Conservation (phyloP, 2,329 filamentous ascomycete species). For the Cytospora schulzeri region DNA sequence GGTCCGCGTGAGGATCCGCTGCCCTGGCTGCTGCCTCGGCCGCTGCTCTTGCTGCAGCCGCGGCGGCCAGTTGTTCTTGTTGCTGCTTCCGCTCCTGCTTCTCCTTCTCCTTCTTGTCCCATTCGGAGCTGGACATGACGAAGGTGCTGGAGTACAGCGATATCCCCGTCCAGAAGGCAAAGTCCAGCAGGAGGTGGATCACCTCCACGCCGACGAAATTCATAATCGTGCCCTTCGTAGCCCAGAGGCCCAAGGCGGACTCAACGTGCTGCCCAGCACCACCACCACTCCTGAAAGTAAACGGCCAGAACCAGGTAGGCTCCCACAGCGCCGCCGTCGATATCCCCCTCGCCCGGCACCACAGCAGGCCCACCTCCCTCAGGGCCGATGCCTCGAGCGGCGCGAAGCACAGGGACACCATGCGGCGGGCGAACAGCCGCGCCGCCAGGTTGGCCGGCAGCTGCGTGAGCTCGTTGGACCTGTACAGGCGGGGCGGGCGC, state of each 20-base stretch:
- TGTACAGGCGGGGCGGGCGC: constrained; percentile 30
- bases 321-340: constrained; percentile 44
- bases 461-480: constrained; percentile 50
- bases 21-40: background rate
- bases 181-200: constrained; percentile 46
- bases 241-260: constrained; percentile 36
- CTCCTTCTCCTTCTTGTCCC: constrained; percentile 22
- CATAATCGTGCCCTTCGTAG: constrained; percentile 41
- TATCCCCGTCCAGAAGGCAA: constrained; percentile 49
- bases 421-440: constrained; percentile 48
- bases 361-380: constrained; percentile 48
- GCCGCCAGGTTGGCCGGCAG: constrained; percentile 52
- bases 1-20: background rate
- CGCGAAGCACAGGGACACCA: constrained; percentile 45
- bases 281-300: background rate
- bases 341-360: constrained; percentile 43
- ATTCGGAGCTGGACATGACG: constrained; percentile 24
- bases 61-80: constrained; percentile 8
- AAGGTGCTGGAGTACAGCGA: constrained; percentile 35
- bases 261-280: background rate
- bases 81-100: constrained; percentile 16
- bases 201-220: constrained; percentile 53
- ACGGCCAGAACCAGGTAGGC: constrained; percentile 15
- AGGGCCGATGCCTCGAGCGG: constrained; percentile 52
- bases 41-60: background rate